phyloP scores from a whole-genome alignment of 495 filamentous ascomycete species.

The Friedmanniomyces endolithicus region DNA sequence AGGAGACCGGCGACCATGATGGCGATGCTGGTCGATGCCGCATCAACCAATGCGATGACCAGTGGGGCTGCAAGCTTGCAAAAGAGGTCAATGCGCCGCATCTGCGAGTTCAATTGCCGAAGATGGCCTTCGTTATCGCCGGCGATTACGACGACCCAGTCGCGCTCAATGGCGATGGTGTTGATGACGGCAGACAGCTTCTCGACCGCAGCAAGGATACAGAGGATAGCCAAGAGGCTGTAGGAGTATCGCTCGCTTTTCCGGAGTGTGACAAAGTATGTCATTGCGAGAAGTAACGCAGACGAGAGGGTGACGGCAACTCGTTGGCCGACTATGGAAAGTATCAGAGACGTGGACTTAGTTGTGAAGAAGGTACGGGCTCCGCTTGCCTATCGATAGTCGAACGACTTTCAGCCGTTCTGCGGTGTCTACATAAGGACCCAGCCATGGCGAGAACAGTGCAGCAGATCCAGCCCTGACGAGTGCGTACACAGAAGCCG shows the following conservation, averaged over 20 bases:
- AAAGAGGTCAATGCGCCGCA: conserved; percentile 59
- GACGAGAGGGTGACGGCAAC: conserved; percentile 18
- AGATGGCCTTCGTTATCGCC: conserved; percentile 25
- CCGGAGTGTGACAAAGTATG: background rate
- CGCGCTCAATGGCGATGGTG: conserved; percentile 50
- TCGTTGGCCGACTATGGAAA: conserved; percentile 9
- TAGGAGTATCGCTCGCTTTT: background rate
- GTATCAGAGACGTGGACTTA: background rate
- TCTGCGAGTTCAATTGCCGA: conserved; percentile 41
- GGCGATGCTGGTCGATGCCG: conserved; percentile 27
- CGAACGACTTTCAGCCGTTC: conserved; percentile 20
- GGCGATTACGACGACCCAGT: conserved; percentile 46
- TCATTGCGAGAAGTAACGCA: conserved; percentile 5
- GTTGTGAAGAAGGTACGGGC: background rate
- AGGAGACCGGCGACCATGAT: conserved; percentile 29
- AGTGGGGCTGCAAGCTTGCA: conserved; percentile 56
- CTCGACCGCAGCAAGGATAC: conserved; percentile 45
- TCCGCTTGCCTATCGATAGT: conserved; percentile 20
- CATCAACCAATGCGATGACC: conserved; percentile 25
- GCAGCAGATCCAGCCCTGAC: conserved; percentile 25
- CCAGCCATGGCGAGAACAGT: conserved; percentile 17
- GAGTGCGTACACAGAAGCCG: conserved; percentile 25
- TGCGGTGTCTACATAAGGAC: conserved; percentile 11
- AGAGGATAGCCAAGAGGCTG: conserved; percentile 24
- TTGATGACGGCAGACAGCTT: conserved; percentile 44